Conservation (phyloP, 148 eudicot genomes). For the Gaultheria prostrata region DNA sequence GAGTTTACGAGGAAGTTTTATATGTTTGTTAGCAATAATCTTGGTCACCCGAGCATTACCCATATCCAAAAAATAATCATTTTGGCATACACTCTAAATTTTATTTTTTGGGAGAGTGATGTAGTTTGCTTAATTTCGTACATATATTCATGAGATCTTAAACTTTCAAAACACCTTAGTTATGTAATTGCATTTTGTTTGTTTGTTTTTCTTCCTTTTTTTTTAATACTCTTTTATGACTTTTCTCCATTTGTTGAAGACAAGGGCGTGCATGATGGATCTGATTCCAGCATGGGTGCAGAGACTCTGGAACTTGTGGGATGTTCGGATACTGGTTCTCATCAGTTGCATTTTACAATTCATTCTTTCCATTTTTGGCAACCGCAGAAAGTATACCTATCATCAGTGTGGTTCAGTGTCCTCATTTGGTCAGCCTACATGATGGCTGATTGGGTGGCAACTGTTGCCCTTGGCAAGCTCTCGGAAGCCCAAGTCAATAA, state of each 20-base stretch:
- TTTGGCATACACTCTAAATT: too few relatives aligned
- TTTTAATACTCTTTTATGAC: background rate
- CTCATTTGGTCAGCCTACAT: background rate
- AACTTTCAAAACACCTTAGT: background rate
- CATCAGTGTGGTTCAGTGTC: background rate
- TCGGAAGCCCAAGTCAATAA: background rate
- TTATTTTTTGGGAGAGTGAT: background rate
- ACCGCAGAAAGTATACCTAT: constrained; percentile 2
- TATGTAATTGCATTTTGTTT: background rate
- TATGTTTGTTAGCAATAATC: too few relatives aligned
- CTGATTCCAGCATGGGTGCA: background rate
- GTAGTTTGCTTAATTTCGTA: background rate
- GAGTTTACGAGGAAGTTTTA: too few relatives aligned
- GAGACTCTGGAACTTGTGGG: background rate
- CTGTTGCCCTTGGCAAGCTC: background rate
- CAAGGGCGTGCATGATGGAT: background rate
- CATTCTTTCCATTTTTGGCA: background rate
- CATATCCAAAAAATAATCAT: too few relatives aligned
- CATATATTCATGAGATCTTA: background rate
- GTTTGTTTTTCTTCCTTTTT: background rate
- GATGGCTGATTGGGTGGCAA: background rate
- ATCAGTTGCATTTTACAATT: background rate
- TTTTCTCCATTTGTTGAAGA: background rate
- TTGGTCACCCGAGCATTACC: too few relatives aligned
- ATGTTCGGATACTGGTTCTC: background rate